Percentiles rank a stretch among this genome's conserved stretches.
Conservation (phyloP, 2,329 filamentous ascomycete genomes). For the Paramyrothecium roridum region DNA sequence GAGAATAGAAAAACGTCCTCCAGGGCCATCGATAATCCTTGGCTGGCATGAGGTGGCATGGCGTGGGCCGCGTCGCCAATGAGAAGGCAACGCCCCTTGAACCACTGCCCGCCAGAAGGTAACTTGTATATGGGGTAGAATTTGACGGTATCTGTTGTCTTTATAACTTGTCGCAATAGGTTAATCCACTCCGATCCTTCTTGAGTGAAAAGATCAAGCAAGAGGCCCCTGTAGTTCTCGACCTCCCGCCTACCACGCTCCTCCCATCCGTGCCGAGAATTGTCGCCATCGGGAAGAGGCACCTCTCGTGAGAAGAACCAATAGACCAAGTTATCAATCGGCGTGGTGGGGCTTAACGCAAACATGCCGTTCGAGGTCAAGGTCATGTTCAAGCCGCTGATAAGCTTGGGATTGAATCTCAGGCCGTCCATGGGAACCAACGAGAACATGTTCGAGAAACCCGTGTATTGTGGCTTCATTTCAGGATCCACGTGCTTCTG, state of each 20-base stretch:
- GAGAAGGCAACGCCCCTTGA: conserved; percentile 37
- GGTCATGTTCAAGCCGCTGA: not conserved
- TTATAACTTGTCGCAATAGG: conserved; percentile 5
- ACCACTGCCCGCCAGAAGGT: conserved; percentile 25
- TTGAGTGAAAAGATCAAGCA: not conserved
- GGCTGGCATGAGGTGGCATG: conserved; percentile 49
- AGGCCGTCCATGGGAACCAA: conserved; percentile 14
- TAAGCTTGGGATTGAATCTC: conserved; percentile 21
- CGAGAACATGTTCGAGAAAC: conserved; percentile 17
- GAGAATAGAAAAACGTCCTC: conserved; percentile 50
- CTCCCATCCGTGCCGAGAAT: conserved; percentile 14
- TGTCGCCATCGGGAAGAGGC: conserved; percentile 20
- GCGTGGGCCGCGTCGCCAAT: conserved; percentile 56
- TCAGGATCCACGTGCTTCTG: conserved; percentile 17
- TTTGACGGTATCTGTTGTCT: conserved; percentile 16
- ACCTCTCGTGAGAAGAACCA: conserved; percentile 28
- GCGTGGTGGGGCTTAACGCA: conserved; percentile 6
- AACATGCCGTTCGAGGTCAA: not conserved
- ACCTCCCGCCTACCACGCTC: conserved; percentile 1
- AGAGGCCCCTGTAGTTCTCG: not conserved
- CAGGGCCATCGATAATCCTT: conserved; percentile 53
- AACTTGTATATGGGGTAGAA: conserved; percentile 30
- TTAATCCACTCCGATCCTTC: not conserved
- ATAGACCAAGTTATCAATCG: conserved; percentile 17
- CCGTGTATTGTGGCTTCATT: conserved; percentile 22